Percentiles rank a stretch among this genome's conserved stretches.
Evolutionary conservation across 2,329 filamentous ascomycete genomes (phyloP).

Genomic region (Macrophomina tecta): DNA sequence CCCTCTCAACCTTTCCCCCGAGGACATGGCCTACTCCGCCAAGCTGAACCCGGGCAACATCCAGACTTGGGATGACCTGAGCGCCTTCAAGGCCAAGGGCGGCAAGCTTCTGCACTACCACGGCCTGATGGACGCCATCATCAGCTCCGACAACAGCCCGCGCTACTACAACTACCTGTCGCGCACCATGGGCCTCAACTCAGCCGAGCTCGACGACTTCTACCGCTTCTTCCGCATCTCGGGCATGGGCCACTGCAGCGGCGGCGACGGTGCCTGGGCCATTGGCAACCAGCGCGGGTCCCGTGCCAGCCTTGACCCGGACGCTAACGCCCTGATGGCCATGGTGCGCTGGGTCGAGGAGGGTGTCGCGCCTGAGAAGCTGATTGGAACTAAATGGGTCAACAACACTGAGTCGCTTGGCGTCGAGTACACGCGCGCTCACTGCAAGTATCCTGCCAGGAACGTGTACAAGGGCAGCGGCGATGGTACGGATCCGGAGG

Average conservation of each 20-base stretch:
- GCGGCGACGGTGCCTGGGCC: slow-evolving; percentile 54
- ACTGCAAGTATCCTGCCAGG: slow-evolving; percentile 46
- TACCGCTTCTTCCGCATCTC: slow-evolving; percentile 60
- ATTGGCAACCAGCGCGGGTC: slow-evolving; percentile 39
- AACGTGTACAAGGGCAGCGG: slow-evolving; percentile 44
- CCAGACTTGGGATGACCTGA: slow-evolving; percentile 50
- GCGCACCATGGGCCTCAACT: slow-evolving; percentile 48
- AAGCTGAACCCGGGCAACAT: slow-evolving; percentile 44
- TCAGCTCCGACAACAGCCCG: slow-evolving; percentile 52
- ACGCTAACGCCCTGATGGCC: slow-evolving; percentile 55
- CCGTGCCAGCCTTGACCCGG: slow-evolving; percentile 40
- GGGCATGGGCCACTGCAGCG: slow-evolving; percentile 59
- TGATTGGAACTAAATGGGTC: slow-evolving; percentile 43
- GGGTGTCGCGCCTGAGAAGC: slow-evolving; percentile 48
- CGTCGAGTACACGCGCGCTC: slow-evolving; percentile 34
- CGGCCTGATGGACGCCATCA: slow-evolving; percentile 52
- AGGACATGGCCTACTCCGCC: slow-evolving; percentile 52
- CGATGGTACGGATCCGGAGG: slow-evolving; percentile 37
- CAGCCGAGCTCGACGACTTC: slow-evolving; percentile 48
- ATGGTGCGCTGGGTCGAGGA: slow-evolving; percentile 57
- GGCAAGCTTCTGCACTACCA: slow-evolving; percentile 57
- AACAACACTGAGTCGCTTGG: slow-evolving; percentile 33
- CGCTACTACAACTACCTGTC: slow-evolving; percentile 58
- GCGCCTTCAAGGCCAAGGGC: slow-evolving; percentile 45
- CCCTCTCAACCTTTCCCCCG: slow-evolving; percentile 43